Evolutionary conservation across 768 basidiomycete species (phyloP), one percentile per base, ranked within the genome.

Genomic region (Cystofilobasidium capitatum): DNA sequence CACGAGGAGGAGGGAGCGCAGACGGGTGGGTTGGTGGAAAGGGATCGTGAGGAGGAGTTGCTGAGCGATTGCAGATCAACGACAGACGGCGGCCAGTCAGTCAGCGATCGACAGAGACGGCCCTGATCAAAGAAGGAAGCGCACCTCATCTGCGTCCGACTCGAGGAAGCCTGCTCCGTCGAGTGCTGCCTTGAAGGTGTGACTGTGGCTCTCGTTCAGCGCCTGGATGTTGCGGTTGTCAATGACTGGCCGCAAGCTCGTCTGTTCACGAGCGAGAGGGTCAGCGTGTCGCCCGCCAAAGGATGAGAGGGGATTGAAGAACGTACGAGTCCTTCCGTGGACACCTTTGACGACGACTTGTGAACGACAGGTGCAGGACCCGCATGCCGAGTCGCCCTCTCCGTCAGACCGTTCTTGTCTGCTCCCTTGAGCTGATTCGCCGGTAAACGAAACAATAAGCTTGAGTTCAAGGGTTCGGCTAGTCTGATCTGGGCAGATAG

Each of bases 101-200:
- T 29, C 31, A 45, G n/a, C n/a, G 61, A 29, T 6, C n/a, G 29
- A 0, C 22, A 29, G 26, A 45, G 3, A 44, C 7, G 49, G 13
- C 47, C 20, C 7, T 29, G n/a, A 7, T 31, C 7, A 26, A 31
- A 33, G 17, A 3, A 26, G 12, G 8, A 33, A 8, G 31, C 20
- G 26, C 16, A 62, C 42, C 42, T 86, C 88, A 70, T 89, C 88
- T 2, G 81, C 83, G 73, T 88, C 86, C 72, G 85, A 87, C 69
- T 82, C 78, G 64, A 88, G 79, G 75, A 81, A 85, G 35, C 76
- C 77, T 24, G 64, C 45, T 62, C 73, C 76, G 0, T 73, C 70
- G 20, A 87, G 70, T 65, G 88, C 81, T 29, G 81, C 78, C 70
- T 81, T 80, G 55, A 88, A 73, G 40, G 80, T 78, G 74, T 87